Evolutionary conservation across 1,284 basidiomycete genomes (phyloP).

Genomic region (Wolfiporia cocos): DNA sequence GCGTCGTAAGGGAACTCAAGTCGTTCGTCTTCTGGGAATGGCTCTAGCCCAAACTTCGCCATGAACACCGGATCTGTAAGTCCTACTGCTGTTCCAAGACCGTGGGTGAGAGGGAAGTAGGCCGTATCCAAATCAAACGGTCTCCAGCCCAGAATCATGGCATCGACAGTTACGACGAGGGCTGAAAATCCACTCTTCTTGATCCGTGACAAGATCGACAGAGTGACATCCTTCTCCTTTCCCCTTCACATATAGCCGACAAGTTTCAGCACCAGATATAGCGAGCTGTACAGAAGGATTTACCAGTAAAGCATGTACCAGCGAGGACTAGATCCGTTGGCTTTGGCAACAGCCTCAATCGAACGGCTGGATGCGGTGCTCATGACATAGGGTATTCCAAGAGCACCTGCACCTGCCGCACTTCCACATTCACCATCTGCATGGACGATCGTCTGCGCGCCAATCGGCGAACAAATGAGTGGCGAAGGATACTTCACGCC

Average conservation of each 20-base stretch:
- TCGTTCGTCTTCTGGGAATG: conserved; percentile 31
- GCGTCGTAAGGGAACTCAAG: conserved; percentile 57
- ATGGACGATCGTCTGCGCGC: conserved; percentile 62
- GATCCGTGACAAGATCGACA: conserved; percentile 58
- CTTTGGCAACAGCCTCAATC: conserved; percentile 67
- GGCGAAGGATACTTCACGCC: conserved; percentile 61
- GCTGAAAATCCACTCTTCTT: conserved; percentile 60
- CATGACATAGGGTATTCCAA: conserved; percentile 64
- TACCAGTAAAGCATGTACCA: conserved; percentile 82
- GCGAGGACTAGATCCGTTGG: conserved; percentile 53
- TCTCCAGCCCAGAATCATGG: conserved; percentile 60
- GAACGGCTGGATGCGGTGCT: conserved; percentile 65
- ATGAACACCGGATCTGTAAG: conserved; percentile 69
- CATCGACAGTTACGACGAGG: conserved; percentile 68
- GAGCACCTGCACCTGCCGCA: conserved; percentile 55
- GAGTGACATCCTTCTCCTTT: conserved; percentile 58
- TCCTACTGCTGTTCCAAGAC: conserved; percentile 55
- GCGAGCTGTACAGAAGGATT: too few species aligned
- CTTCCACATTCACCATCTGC: conserved; percentile 65
- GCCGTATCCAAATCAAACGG: conserved; percentile 54
- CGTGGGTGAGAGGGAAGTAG: conserved; percentile 60
- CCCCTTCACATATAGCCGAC: too few species aligned
- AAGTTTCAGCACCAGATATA: too few species aligned
- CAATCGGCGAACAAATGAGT: conserved; percentile 67
- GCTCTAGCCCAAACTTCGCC: conserved; percentile 39